Evolutionary conservation across 2,329 filamentous ascomycete species (phyloP).

Genomic region (Claviceps cyperi): DNA sequence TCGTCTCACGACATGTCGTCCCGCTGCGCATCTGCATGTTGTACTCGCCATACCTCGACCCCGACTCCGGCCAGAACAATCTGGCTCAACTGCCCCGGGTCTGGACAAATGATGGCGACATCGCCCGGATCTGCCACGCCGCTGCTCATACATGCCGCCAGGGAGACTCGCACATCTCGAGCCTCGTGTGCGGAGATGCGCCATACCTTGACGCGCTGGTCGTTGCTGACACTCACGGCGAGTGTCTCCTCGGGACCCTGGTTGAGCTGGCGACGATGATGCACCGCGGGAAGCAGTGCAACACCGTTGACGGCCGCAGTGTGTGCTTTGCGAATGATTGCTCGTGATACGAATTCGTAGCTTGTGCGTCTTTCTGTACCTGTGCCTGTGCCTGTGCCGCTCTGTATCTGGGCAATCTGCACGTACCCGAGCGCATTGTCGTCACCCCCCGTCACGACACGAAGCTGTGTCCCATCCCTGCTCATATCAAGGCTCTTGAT

Average conservation of each 20-base stretch:
- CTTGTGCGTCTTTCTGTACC: neutral
- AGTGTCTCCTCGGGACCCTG: constrained; percentile 5
- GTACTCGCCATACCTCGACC: constrained; percentile 27
- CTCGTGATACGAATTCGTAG: constrained; percentile 12
- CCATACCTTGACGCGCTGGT: constrained; percentile 47
- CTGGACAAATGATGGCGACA: constrained; percentile 24
- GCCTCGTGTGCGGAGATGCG: constrained; percentile 14
- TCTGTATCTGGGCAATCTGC: constrained; percentile 10
- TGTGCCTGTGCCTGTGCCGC: neutral
- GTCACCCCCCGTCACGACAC: constrained; percentile 69
- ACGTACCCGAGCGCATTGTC: constrained; percentile 65
- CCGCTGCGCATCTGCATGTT: neutral
- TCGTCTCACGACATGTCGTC: neutral
- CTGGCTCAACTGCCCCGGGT: constrained; percentile 5
- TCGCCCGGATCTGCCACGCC: constrained; percentile 46
- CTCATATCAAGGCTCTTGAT: constrained; percentile 51
- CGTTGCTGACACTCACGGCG: constrained; percentile 39
- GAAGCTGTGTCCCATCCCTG: constrained; percentile 16
- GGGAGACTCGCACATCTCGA: constrained; percentile 15
- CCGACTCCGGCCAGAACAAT: constrained; percentile 32
- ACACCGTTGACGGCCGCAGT: constrained; percentile 56
- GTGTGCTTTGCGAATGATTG: constrained; percentile 39
- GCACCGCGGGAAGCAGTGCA: constrained; percentile 17
- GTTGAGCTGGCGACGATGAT: neutral
- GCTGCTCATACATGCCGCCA: constrained; percentile 39